Percentiles rank a stretch among this genome's conserved stretches.
Evolutionary conservation across 2,329 filamentous ascomycete genomes (phyloP).

Genomic region (Fusarium buharicum): DNA sequence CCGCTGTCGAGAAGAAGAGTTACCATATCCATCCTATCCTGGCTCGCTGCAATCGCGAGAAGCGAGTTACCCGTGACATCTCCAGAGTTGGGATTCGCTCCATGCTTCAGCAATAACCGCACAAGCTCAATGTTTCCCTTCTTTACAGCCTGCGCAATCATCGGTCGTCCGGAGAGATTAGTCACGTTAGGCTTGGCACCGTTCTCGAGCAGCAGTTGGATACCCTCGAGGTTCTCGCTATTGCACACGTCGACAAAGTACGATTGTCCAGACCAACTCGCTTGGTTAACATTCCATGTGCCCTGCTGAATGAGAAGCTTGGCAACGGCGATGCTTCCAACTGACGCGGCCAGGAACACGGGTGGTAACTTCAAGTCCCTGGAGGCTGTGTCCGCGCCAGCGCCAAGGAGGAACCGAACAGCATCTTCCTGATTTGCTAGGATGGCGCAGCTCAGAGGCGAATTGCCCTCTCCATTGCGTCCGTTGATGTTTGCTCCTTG

Average conservation of each 20-base stretch:
- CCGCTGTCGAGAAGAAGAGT: constrained; percentile 51
- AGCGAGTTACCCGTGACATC: constrained; percentile 48
- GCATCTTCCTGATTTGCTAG: constrained; percentile 47
- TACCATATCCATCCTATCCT: constrained; percentile 47
- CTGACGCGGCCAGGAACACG: constrained; percentile 49
- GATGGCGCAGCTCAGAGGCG: constrained; percentile 50
- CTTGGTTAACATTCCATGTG: constrained; percentile 46
- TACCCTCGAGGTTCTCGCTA: constrained; percentile 42
- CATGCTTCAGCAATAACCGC: constrained; percentile 47
- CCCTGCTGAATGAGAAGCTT: constrained; percentile 46
- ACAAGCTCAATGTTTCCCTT: constrained; percentile 46
- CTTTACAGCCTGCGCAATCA: constrained; percentile 46
- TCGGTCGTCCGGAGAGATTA: constrained; percentile 41
- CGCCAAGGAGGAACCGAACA: constrained; percentile 48
- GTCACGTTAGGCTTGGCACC: constrained; percentile 47
- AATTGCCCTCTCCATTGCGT: constrained; percentile 51
- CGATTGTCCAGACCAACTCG: constrained; percentile 44
- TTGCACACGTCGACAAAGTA: constrained; percentile 48
- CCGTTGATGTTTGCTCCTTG: constrained; percentile 53
- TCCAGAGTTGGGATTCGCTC: constrained; percentile 49
- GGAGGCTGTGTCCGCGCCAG: constrained; percentile 46
- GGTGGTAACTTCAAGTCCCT: constrained; percentile 47
- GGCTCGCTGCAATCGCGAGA: constrained; percentile 45
- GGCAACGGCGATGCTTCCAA: constrained; percentile 45
- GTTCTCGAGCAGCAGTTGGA: constrained; percentile 46